These are phyloP conservation scores for Aspergillus proliferans DNA, from an alignment of 2,329 filamentous ascomycete species.

Conservation along the genomic window DNA sequence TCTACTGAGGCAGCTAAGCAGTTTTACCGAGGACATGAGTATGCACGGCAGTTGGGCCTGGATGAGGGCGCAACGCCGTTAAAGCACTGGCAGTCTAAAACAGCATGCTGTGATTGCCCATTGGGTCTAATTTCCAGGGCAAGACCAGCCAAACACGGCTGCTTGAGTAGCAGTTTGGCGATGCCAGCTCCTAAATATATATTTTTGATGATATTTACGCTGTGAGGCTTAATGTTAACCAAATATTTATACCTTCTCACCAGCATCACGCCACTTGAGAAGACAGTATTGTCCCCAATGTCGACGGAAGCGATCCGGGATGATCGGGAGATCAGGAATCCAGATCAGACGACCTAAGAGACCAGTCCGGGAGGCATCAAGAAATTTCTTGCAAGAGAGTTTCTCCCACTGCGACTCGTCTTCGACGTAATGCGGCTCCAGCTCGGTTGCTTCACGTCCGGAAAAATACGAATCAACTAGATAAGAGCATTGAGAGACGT, in stretches of 20 bases:
- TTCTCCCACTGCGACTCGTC: slow-evolving; percentile 72
- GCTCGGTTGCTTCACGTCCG: slow-evolving; percentile 49
- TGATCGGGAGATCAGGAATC: slow-evolving; percentile 64
- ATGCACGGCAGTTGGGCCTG: no score
- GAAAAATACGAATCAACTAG: slow-evolving; percentile 82
- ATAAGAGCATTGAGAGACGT: slow-evolving; percentile 70
- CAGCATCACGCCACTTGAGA: slow-evolving; percentile 51
- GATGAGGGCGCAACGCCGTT: no score
- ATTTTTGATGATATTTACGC: background rate
- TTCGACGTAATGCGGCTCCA: slow-evolving; percentile 74
- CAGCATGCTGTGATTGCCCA: no score
- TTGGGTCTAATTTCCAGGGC: no score
- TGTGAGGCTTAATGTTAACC: background rate
- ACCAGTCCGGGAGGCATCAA: slow-evolving; percentile 71
- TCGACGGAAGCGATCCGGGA: slow-evolving; percentile 64
- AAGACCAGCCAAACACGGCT: no score
- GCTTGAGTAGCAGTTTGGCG: no score
- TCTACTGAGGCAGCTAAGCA: no score
- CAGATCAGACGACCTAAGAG: slow-evolving; percentile 71
- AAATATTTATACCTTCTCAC: background rate
- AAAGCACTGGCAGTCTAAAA: no score
- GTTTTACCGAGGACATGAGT: no score
- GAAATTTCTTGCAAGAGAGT: slow-evolving; percentile 68
- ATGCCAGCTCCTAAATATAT: slow-evolving; percentile 24
- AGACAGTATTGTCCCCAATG: slow-evolving; percentile 89